Base-by-base conservation (phyloP, 2,329 filamentous ascomycete genomes). In the Grosmannia huntii region DNA sequence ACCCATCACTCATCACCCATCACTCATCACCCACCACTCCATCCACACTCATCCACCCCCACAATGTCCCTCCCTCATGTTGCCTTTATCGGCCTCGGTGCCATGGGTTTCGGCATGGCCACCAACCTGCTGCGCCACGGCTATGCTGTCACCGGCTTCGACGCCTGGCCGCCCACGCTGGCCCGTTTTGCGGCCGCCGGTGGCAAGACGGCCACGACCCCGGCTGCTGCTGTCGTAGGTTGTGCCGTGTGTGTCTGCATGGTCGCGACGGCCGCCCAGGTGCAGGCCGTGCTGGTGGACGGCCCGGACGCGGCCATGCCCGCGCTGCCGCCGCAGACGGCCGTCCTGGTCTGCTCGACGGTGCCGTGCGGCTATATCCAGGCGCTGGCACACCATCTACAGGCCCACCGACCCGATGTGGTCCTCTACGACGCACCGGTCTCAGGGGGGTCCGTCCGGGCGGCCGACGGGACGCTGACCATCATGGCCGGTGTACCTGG, bases 61-160 rank as follows among this genome's bases (percentile, higher is more conserved):
- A 11, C 48, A 50, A 21, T 33, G 19, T 21, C 63, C 7, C 75
- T 74, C 61, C 69, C 69, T 4, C 66, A 69, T 4, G 64, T 87
- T 57, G 79, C 82, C 62, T 89, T 89, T 71, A 84, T 87, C 62
- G 87, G 87, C 74, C 83, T 90, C 3, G 87, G 87, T 59, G 86
- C 86, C 70, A 90, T 90, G 87, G 87, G 87, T 67, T 87, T 89
- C 68, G 87, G 87, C 67, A 90, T 90, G 86, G 87, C 87, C 62
- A 87, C 81, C 60, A 79, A 89, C 67, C 79, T 90, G 52, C 75
- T 89, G 65, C 82, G 83, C 63, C 72, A 80, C 62, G 84, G 84
- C 59, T 87, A 85, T 69, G 61, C 73, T 28, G 85, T 90, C 27
- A 84, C 81, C 25, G 86, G 86, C 58, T 90, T 83, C 68, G 87